Evolutionary conservation across 495 filamentous ascomycete genomes (phyloP).

Genomic region (Penicillium mononematosum): DNA sequence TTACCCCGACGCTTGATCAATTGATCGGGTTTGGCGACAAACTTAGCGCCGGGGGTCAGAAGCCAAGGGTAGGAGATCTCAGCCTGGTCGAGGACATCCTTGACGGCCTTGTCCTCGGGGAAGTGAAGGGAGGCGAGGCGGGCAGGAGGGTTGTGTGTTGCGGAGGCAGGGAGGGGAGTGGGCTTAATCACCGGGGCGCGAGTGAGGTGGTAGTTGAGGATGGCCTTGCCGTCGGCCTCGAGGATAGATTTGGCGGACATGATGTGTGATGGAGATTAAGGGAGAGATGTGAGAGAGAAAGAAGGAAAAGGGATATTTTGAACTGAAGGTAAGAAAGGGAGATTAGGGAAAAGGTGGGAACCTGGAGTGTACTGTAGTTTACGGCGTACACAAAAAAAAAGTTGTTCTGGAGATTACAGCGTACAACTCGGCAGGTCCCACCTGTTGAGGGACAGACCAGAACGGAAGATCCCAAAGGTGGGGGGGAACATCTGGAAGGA

Average conservation of each 20-base stretch:
- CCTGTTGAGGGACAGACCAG: conserved; percentile 23
- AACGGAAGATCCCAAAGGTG: not conserved
- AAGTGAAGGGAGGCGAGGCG: conserved; percentile 92
- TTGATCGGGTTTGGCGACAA: conserved; percentile 99
- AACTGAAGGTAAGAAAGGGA: conserved; percentile 18
- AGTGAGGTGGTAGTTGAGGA: conserved; percentile 99
- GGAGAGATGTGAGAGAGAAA: conserved; percentile 15
- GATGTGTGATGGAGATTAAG: conserved; percentile 34
- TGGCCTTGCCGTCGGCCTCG: conserved; percentile 99
- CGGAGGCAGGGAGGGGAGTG: conserved; percentile 78
- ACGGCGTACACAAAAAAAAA: conserved; percentile 26
- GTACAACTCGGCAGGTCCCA: conserved; percentile 34
- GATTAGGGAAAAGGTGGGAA: conserved; percentile 9
- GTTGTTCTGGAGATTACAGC: conserved; percentile 37
- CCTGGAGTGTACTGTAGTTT: conserved; percentile 21
- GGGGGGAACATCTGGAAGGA: conserved; percentile 3
- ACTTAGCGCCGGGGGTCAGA: conserved; percentile 74
- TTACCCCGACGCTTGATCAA: conserved; percentile 99
- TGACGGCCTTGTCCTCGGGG: conserved; percentile 78
- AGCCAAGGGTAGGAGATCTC: conserved; percentile 96
- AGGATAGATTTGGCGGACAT: conserved; percentile 99
- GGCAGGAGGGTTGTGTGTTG: conserved; percentile 88
- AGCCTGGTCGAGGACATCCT: conserved; percentile 88
- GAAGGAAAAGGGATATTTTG: conserved; percentile 19
- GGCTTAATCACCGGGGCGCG: conserved; percentile 97